These are phyloP conservation scores for Dactylella cylindrospora DNA, from an alignment of 2,329 filamentous ascomycete genomes.

Conservation along the genomic window DNA sequence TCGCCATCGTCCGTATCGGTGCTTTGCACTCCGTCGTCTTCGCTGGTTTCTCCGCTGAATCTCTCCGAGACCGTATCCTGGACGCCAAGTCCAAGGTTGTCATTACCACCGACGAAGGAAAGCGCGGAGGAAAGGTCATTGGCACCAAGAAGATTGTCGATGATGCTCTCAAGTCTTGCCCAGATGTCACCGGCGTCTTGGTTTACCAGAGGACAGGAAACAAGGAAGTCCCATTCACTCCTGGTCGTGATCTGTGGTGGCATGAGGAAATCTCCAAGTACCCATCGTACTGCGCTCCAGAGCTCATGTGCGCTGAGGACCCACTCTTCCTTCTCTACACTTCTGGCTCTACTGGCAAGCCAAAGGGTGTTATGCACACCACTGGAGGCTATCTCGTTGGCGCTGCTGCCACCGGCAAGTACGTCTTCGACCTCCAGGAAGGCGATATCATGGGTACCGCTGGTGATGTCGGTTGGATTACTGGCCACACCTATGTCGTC, in stretches of 20 bases:
- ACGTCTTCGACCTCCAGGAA: conserved; percentile 97
- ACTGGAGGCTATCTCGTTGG: conserved; percentile 94
- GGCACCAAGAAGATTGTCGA: conserved; percentile 99
- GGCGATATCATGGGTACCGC: conserved; percentile 95
- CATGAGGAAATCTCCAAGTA: conserved; percentile 98
- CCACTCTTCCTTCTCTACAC: conserved; percentile 97
- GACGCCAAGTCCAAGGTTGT: conserved; percentile 89
- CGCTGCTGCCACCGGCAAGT: conserved; percentile 91
- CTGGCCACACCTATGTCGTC: conserved; percentile 96
- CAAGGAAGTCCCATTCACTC: conserved; percentile 79
- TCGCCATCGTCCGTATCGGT: conserved; percentile 88
- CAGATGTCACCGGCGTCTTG: conserved; percentile 77
- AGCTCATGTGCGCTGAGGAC: conserved; percentile 88
- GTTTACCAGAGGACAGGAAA: conserved; percentile 95
- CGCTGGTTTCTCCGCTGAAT: conserved; percentile 95
- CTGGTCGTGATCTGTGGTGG: conserved; percentile 93
- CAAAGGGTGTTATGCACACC: conserved; percentile 98
- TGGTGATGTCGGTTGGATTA: conserved; percentile 98
- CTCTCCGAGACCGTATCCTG: conserved; percentile 88
- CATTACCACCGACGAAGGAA: conserved; percentile 96
- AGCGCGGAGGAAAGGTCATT: conserved; percentile 95
- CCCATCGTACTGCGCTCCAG: conserved; percentile 86
- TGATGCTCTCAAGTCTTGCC: conserved; percentile 93
- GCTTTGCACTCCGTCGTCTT: conserved; percentile 97
- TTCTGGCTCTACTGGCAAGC: conserved; percentile 95